Conservation (phyloP, 345 rosid genomes). For the Euphorbia peplus region DNA sequence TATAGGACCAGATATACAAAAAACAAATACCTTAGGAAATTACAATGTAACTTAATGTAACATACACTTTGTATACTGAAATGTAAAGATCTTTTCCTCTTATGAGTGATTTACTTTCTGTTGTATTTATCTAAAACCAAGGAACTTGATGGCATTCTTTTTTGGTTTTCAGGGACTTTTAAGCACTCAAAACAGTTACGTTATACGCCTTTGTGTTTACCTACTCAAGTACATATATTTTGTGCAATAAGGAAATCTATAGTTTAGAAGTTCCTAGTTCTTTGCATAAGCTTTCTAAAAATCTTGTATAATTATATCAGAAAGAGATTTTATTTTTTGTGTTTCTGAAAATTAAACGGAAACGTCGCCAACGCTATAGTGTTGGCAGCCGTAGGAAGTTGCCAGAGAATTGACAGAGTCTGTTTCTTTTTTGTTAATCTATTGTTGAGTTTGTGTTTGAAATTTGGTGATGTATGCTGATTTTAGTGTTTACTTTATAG, state of each 20-base stretch:
- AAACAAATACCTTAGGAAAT: not conserved
- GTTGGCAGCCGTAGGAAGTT: no score
- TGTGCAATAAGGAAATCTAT: not conserved
- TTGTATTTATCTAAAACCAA: not conserved
- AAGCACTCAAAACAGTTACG: not conserved
- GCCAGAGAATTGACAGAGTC: no score
- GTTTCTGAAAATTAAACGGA: not conserved
- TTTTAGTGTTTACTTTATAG: not conserved
- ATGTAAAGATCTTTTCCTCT: constrained; percentile 1
- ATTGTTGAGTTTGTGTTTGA: no score
- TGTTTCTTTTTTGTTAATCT: no score
- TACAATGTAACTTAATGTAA: not conserved
- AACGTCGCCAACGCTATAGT: not conserved
- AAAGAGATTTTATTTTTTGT: no score
- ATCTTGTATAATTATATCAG: no score
- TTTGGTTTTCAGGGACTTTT: not conserved
- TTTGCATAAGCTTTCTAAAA: not conserved
- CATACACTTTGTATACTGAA: not conserved
- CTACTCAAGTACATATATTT: not conserved
- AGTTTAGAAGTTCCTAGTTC: not conserved
- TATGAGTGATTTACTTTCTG: not conserved
- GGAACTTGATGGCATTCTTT: constrained; percentile 2
- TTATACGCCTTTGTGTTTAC: not conserved
- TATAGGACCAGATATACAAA: not conserved
- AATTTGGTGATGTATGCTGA: not conserved